Conservation (phyloP, 768 basidiomycete genomes). For the Gymnopilus dilepis region DNA sequence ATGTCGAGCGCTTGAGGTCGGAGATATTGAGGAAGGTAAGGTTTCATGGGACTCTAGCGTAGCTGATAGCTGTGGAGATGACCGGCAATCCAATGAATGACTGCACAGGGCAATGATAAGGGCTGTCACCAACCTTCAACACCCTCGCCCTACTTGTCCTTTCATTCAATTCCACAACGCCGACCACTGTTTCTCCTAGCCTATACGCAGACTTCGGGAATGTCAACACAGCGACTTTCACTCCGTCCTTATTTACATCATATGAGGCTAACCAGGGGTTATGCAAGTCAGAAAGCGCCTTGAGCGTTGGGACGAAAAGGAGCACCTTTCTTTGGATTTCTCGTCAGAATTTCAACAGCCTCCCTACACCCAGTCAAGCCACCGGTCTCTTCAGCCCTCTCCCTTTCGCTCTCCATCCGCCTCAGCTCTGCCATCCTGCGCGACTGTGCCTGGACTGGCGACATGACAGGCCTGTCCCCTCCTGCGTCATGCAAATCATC, state of each 20-base stretch:
- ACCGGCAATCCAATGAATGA: neutral
- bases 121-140: constrained; percentile 63
- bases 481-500: neutral
- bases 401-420: constrained; percentile 40
- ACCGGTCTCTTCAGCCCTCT: constrained; percentile 47
- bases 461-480: neutral
- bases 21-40: constrained; percentile 65
- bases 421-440: constrained; percentile 36
- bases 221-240: constrained; percentile 87
- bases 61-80: constrained; percentile 70
- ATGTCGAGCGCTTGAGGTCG: constrained; percentile 51
- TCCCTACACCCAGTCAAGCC: constrained; percentile 70
- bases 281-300: neutral
- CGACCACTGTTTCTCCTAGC: constrained; percentile 90
- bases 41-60: constrained; percentile 90
- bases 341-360: constrained; percentile 89
- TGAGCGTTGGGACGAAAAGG: too few species aligned
- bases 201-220: constrained; percentile 92
- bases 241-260: constrained; percentile 93
- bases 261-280: constrained; percentile 95
- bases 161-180: constrained; percentile 87
- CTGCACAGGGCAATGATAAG: neutral
- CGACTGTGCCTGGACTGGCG: neutral
- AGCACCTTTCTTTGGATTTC: constrained; percentile 91
- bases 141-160: constrained; percentile 74